Conservation (phyloP, 148 eudicot genomes). For the Rhododendron kiyosumense region DNA sequence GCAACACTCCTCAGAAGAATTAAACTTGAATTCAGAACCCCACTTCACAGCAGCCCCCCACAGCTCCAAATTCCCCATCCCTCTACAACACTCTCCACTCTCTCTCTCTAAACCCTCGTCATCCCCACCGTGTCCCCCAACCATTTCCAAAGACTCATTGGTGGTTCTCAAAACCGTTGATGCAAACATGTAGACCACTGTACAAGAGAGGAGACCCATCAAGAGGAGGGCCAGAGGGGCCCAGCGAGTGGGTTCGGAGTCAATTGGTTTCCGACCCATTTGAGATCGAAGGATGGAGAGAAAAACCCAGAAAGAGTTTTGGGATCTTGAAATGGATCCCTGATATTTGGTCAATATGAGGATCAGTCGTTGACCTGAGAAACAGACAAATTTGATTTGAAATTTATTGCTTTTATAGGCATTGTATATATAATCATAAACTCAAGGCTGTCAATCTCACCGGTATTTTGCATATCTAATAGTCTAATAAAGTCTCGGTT, state of each 20-base stretch:
- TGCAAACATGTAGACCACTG: slow-evolving; percentile 47
- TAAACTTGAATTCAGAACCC: slow-evolving; percentile 60
- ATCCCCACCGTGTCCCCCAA: not conserved
- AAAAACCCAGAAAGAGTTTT: slow-evolving; percentile 24
- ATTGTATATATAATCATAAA: not conserved
- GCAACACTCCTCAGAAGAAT: slow-evolving; percentile 56
- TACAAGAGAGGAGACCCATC: slow-evolving; percentile 49
- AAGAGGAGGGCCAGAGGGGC: slow-evolving; percentile 40
- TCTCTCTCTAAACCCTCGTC: slow-evolving; percentile 13
- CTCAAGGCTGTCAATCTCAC: not conserved
- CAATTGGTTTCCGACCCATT: slow-evolving; percentile 76
- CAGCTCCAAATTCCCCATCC: slow-evolving; percentile 56
- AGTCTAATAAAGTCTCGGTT: no score
- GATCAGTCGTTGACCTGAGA: slow-evolving; percentile 4
- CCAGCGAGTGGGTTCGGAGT: slow-evolving; percentile 50
- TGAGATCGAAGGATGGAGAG: slow-evolving; percentile 26
- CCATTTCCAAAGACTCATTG: slow-evolving; percentile 3
- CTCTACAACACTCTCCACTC: slow-evolving; percentile 49
- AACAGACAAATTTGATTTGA: not conserved
- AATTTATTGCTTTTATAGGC: not conserved
- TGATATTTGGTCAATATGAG: not conserved
- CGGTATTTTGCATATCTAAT: no score
- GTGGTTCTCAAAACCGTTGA: slow-evolving; percentile 38
- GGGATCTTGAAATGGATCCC: not conserved
- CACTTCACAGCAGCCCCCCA: slow-evolving; percentile 79